Evolutionary conservation across 345 rosid genomes (phyloP).

Genomic region (Orychophragmus violaceus): DNA sequence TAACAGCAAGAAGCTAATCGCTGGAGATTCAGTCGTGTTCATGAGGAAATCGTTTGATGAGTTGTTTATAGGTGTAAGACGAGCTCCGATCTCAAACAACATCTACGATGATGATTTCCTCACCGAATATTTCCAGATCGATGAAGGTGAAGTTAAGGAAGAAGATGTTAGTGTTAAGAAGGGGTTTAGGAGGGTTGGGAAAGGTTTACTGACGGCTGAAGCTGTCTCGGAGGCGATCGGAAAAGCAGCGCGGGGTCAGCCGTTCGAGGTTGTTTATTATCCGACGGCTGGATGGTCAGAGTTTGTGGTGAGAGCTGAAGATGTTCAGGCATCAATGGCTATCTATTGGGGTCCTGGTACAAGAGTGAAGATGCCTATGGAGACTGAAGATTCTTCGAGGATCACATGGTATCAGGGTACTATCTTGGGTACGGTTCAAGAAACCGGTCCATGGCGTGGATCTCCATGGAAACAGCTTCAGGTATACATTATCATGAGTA

Average conservation of each 20-base stretch:
- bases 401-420: constrained; percentile 77
- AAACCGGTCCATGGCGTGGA: constrained; percentile 54
- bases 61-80: constrained; percentile 68
- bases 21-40: constrained; percentile 85
- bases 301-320: constrained; percentile 69
- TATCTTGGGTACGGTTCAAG: constrained; percentile 37
- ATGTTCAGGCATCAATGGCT: constrained; percentile 54
- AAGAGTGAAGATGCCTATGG: constrained; percentile 77
- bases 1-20: constrained; percentile 72
- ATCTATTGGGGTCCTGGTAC: constrained; percentile 58
- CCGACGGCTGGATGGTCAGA: constrained; percentile 73
- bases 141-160: neutral
- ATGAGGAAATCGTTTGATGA: constrained; percentile 53
- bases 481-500: constrained; percentile 50
- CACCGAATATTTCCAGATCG: constrained; percentile 36
- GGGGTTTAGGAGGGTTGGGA: constrained; percentile 35
- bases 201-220: constrained; percentile 43
- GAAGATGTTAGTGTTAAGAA: constrained; percentile 22
- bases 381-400: constrained; percentile 75
- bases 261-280: constrained; percentile 76
- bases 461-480: constrained; percentile 93
- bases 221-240: constrained; percentile 51
- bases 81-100: constrained; percentile 22
- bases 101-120: constrained; percentile 28
- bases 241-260: constrained; percentile 47